phyloP scores from a whole-genome alignment of 805 yeast species.

The Teunomyces atbi region DNA sequence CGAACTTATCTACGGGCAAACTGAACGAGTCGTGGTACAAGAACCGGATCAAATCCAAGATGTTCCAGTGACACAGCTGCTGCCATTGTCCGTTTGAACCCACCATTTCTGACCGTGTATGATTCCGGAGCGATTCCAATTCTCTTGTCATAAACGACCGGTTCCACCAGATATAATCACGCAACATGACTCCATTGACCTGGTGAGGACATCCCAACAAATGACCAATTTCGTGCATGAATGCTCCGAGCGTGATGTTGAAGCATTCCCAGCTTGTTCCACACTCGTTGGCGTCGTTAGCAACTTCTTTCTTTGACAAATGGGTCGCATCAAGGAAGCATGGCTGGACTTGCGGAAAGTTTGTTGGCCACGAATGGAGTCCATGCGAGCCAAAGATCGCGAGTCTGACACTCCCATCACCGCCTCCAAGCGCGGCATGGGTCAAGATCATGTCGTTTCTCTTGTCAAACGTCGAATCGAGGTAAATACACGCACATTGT shows the following conservation, averaged over 20 bases:
- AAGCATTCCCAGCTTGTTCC: slow-evolving; percentile 89
- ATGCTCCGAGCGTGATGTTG: slow-evolving; percentile 86
- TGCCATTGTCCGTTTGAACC: slow-evolving; percentile 42
- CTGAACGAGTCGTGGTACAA: slow-evolving; percentile 78
- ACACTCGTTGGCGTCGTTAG: slow-evolving; percentile 83
- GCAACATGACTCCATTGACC: slow-evolving; percentile 82
- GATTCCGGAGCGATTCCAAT: slow-evolving; percentile 52
- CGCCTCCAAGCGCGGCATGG: slow-evolving; percentile 96
- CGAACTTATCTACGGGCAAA: slow-evolving; percentile 59
- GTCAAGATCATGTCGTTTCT: slow-evolving; percentile 58
- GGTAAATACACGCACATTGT: slow-evolving; percentile 80
- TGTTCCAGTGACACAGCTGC: slow-evolving; percentile 85
- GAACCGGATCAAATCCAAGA: slow-evolving; percentile 74
- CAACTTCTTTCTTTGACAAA: slow-evolving; percentile 67
- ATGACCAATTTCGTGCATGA: slow-evolving; percentile 95
- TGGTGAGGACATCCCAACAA: slow-evolving; percentile 90
- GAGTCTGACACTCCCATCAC: slow-evolving; percentile 61
- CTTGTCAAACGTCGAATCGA: slow-evolving; percentile 84
- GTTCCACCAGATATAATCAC: slow-evolving; percentile 80
- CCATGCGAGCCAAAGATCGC: slow-evolving; percentile 97
- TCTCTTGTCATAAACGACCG: slow-evolving; percentile 80
- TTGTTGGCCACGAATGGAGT: slow-evolving; percentile 87
- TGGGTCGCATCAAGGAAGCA: slow-evolving; percentile 71
- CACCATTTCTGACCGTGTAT: slow-evolving; percentile 41
- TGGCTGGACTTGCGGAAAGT: slow-evolving; percentile 65